Percentiles rank a stretch among this genome's conserved stretches.
phyloP scores from a whole-genome alignment of 2,329 filamentous ascomycete species.

The Fusarium dlaminii region DNA sequence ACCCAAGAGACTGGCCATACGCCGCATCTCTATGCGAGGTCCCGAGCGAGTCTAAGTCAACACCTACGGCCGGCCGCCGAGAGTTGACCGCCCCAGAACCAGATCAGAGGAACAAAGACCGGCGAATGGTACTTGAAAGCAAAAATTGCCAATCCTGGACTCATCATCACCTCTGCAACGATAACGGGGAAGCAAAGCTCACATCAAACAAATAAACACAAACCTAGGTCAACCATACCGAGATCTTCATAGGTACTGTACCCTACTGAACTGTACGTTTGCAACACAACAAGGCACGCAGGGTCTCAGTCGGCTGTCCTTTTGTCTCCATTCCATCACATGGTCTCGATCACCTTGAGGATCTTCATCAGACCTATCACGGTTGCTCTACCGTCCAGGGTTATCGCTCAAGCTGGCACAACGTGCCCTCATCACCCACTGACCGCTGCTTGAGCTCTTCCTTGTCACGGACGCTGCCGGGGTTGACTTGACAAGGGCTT shows the following conservation, averaged over 20 bases:
- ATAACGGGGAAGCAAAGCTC: not conserved
- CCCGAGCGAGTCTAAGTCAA: slow-evolving; percentile 33
- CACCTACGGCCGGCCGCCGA: slow-evolving; percentile 28
- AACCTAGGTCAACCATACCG: not conserved
- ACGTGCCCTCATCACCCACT: slow-evolving; percentile 36
- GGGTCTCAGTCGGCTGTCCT: slow-evolving; percentile 27
- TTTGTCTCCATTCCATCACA: slow-evolving; percentile 34
- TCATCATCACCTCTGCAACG: not conserved
- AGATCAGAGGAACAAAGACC: slow-evolving; percentile 7
- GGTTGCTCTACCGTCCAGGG: slow-evolving; percentile 2
- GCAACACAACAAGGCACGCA: slow-evolving; percentile 17
- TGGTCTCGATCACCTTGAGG: slow-evolving; percentile 32
- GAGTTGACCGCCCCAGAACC: slow-evolving; percentile 31
- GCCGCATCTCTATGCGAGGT: slow-evolving; percentile 37
- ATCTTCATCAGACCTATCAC: slow-evolving; percentile 30
- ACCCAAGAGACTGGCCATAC: slow-evolving; percentile 29
- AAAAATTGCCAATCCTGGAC: not conserved
- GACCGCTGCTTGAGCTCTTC: slow-evolving; percentile 43
- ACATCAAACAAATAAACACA: slow-evolving; percentile 6
- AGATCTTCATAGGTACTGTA: not conserved
- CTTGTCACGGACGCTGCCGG: slow-evolving; percentile 38
- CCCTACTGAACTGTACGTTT: not conserved
- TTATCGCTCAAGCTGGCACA: slow-evolving; percentile 29
- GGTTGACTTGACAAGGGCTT: slow-evolving; percentile 40
- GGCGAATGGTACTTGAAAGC: not conserved